phyloP scores from a whole-genome alignment of 2,329 filamentous ascomycete species.

The Pseudofabraea citricarpa region DNA sequence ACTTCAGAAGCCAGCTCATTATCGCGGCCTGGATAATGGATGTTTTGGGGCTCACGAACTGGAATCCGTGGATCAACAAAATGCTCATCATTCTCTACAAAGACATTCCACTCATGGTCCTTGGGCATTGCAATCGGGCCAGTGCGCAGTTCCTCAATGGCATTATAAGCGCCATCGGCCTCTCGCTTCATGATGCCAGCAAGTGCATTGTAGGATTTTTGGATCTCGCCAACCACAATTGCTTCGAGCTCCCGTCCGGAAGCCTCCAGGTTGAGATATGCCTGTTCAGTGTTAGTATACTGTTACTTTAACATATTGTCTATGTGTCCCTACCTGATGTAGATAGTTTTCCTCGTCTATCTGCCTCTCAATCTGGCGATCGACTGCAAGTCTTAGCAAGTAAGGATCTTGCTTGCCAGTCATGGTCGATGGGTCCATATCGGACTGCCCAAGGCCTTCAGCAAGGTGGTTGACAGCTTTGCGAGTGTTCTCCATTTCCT shows the following conservation, averaged over 20 bases:
- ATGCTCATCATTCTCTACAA: constrained; percentile 71
- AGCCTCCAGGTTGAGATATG: constrained; percentile 88
- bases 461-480: constrained; percentile 77
- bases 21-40: constrained; percentile 87
- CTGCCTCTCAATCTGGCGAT: constrained; percentile 86
- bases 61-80: constrained; percentile 83
- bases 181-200: constrained; percentile 89
- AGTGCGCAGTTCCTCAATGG: constrained; percentile 74
- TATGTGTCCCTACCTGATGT: constrained; percentile 63
- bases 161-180: constrained; percentile 72
- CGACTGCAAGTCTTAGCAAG: constrained; percentile 77
- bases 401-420: constrained; percentile 91
- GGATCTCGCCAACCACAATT: constrained; percentile 94
- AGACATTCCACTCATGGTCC: constrained; percentile 85
- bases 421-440: constrained; percentile 69
- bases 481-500: constrained; percentile 82
- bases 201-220: constrained; percentile 95
- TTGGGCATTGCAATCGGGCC: constrained; percentile 92
- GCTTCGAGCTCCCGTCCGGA: constrained; percentile 93
- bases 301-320: neutral
- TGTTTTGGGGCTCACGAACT: constrained; percentile 71
- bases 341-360: constrained; percentile 97
- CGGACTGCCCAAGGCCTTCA: constrained; percentile 73
- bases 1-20: constrained; percentile 78
- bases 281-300: constrained; percentile 45